Base-by-base conservation (phyloP, 1,284 basidiomycete genomes). In the Flammula alnicola region DNA sequence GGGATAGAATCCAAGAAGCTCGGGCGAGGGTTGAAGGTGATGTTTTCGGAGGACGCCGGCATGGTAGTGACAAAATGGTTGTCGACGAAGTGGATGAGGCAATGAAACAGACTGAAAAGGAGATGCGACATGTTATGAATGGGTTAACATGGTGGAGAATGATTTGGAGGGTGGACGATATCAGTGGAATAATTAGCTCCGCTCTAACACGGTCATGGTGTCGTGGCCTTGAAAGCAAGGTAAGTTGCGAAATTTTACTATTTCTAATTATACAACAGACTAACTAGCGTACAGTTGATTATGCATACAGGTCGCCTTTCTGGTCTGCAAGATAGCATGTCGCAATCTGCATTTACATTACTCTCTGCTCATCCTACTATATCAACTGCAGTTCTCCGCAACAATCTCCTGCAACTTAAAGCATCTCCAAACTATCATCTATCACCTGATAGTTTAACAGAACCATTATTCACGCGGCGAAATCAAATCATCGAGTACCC, bases 91-190 rank as follows among this genome's bases (percentile, higher is more conserved):
- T 87, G 5, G 66, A 68, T 16, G 67, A 72, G 26, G 82, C 83
- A 1, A 55, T 91, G 40, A 65, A 68, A 12, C 63, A 68, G 22
- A 77, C 82, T 1, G 69, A 73, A 47, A 71, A 67, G 41, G 72
- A 77, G n/a, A 74, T 93, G 52, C 70, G 73, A 53, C 48, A 63
- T 2, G 72, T 83, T 0, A 74, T 92, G 64, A 70, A 76, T 42
- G 67, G 68, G 4, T 66, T 92, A 54, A 80, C 77, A 7, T 91
- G 86, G 82, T 85, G 85, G 78, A 80, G 75, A 52, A 76, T 87
- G 60, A 60, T 87, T 5, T 80, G 78, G 74, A 70, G 79, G 6
- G 81, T 89, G 1, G 92, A 94, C 62, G 91, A 92, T 52, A 78
- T 92, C 14, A 81, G 77, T 7, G 67, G 71, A 27, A 75, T 84